Evolutionary conservation across 768 basidiomycete species (phyloP).

Genomic region (Kwoniella dejecticola): DNA sequence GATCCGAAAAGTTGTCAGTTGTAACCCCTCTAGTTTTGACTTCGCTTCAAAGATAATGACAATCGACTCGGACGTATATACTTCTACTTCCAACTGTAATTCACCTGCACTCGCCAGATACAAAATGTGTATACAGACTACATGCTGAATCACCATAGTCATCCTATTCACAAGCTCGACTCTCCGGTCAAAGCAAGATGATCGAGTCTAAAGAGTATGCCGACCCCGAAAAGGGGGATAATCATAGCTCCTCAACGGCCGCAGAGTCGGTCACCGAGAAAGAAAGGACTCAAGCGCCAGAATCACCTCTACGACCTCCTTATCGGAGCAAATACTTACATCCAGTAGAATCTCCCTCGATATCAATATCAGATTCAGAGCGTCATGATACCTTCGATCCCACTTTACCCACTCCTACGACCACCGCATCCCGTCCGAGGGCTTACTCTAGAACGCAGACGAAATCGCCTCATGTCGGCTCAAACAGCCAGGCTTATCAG

Average conservation of each 20-base stretch:
- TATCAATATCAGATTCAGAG: constrained; percentile 1
- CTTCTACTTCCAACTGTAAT: too few species aligned
- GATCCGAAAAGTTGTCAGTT: too few species aligned
- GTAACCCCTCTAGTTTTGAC: too few species aligned
- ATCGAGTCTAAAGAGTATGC: too few species aligned
- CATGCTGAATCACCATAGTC: too few species aligned
- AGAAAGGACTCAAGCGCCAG: neutral
- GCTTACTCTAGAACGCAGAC: neutral
- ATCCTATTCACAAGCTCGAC: too few species aligned
- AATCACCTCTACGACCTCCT: constrained; percentile 1
- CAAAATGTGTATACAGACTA: too few species aligned
- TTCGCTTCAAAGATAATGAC: too few species aligned
- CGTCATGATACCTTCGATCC: constrained; percentile 12
- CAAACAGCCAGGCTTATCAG: neutral
- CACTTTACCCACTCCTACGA: neutral
- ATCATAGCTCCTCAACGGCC: neutral
- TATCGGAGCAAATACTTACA: constrained; percentile 16
- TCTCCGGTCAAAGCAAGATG: too few species aligned
- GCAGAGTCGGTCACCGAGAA: neutral
- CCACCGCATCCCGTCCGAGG: neutral
- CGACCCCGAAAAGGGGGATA: too few species aligned
- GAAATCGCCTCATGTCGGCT: neutral
- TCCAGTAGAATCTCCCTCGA: constrained; percentile 6
- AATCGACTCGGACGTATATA: too few species aligned
- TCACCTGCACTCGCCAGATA: too few species aligned